A percentile compares a stretch with the other conserved stretches of the same genome.
Evolutionary conservation across 2,329 filamentous ascomycete genomes (phyloP).

Genomic region (Ceratocystis cubensis): DNA sequence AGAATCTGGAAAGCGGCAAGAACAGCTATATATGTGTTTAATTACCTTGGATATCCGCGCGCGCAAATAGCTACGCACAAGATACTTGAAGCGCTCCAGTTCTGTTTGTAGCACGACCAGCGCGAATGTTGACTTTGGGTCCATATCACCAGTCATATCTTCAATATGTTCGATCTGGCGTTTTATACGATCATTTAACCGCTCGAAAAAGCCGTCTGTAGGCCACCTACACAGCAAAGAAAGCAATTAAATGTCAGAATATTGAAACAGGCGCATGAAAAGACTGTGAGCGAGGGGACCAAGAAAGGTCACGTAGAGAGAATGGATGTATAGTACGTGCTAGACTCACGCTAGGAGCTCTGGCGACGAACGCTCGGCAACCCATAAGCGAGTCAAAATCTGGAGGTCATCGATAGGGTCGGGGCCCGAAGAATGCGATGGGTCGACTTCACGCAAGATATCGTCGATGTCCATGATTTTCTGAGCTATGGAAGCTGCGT

Average conservation of each 20-base stretch:
- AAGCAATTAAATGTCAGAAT: background rate
- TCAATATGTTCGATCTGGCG: constrained; percentile 59
- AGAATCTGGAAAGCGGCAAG: background rate
- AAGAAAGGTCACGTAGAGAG: no score
- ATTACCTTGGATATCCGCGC: constrained; percentile 74
- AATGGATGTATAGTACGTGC: no score
- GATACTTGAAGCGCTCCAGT: constrained; percentile 83
- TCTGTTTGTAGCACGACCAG: constrained; percentile 95
- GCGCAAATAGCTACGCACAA: constrained; percentile 71
- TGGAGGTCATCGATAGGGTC: constrained; percentile 63
- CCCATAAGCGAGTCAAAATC: constrained; percentile 79
- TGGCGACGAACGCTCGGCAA: constrained; percentile 78
- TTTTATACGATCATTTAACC: constrained; percentile 61
- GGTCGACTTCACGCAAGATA: constrained; percentile 63
- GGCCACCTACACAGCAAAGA: constrained; percentile 36
- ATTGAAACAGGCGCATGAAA: background rate
- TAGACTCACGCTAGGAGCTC: constrained; percentile 50
- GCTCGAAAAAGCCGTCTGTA: constrained; percentile 62
- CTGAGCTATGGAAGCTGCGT: background rate
- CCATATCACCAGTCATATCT: constrained; percentile 70
- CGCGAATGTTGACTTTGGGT: constrained; percentile 80
- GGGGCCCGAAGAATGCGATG: constrained; percentile 40
- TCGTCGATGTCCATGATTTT: constrained; percentile 62
- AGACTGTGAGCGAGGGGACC: no score
- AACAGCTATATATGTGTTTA: constrained; percentile 1